Percentiles rank a stretch among this genome's conserved stretches.
phyloP scores from a whole-genome alignment of 1,284 basidiomycete genomes.

The Microbotryomycetes sp. region DNA sequence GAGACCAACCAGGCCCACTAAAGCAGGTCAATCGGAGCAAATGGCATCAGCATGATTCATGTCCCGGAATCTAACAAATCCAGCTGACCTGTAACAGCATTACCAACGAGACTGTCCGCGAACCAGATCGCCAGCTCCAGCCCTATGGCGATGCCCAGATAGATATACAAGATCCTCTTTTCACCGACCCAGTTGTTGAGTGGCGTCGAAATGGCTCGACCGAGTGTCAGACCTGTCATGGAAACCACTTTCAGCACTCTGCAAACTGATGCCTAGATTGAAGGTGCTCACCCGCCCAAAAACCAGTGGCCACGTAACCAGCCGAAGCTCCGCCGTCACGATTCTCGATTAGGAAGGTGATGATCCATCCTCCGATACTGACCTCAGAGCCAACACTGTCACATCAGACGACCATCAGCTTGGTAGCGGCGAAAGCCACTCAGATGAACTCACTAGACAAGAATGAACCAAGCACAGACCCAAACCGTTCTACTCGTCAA shows the following conservation, averaged over 20 bases:
- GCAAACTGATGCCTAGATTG: too few relatives aligned
- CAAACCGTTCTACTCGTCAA: conserved; percentile 8
- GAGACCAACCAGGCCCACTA: conserved; percentile 1
- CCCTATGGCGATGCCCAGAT: conserved; percentile 6
- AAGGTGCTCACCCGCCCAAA: neutral
- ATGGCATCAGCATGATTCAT: neutral
- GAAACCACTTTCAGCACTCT: too few relatives aligned
- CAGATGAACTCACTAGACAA: conserved; percentile 16
- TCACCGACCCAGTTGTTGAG: conserved; percentile 24
- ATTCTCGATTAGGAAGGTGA: conserved; percentile 24
- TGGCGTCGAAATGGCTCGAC: conserved; percentile 7
- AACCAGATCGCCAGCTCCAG: conserved; percentile 32
- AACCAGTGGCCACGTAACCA: conserved; percentile 20
- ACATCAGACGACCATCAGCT: neutral
- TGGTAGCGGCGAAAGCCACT: too few relatives aligned
- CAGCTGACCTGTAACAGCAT: conserved; percentile 12
- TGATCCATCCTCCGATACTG: conserved; percentile 30
- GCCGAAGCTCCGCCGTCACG: conserved; percentile 21
- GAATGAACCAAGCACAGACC: conserved; percentile 13
- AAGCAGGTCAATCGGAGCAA: too few relatives aligned
- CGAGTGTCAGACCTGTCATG: conserved; percentile 24
- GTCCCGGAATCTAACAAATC: neutral
- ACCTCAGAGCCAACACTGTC: conserved; percentile 29
- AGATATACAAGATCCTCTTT: conserved; percentile 14
- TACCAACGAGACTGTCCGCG: conserved; percentile 16